Percentiles rank a stretch among this genome's conserved stretches.
Conservation (phyloP, 768 basidiomycete species). For the Roridomyces roridus region DNA sequence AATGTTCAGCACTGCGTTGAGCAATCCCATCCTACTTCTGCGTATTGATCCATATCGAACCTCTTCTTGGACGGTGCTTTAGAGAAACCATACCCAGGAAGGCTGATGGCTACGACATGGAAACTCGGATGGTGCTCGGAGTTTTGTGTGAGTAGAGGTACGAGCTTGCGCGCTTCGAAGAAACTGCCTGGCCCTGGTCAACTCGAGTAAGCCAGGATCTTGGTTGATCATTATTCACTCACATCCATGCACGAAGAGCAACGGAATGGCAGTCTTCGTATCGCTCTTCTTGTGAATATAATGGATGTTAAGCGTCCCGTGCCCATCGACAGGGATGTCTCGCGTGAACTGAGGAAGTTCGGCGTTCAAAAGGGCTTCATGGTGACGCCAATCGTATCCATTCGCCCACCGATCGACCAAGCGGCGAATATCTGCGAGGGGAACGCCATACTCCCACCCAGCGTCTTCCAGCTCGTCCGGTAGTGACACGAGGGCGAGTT, state of each 20-base stretch:
- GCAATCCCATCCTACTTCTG: constrained; percentile 47
- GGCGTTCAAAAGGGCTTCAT: constrained; percentile 44
- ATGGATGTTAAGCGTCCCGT: constrained; percentile 47
- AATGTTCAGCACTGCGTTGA: no score
- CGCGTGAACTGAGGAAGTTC: constrained; percentile 49
- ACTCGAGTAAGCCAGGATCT: neutral
- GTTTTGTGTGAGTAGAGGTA: constrained; percentile 54
- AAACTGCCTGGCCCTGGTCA: constrained; percentile 64
- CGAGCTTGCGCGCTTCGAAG: constrained; percentile 61
- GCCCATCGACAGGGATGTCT: constrained; percentile 45
- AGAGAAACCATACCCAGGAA: constrained; percentile 71
- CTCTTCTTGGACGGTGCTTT: constrained; percentile 57
- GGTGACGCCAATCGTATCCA: constrained; percentile 43
- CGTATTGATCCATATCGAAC: constrained; percentile 53
- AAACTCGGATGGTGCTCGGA: constrained; percentile 56
- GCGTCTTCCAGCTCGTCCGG: constrained; percentile 51
- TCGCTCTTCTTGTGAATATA: constrained; percentile 49
- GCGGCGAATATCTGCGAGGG: constrained; percentile 54
- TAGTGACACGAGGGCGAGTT: neutral
- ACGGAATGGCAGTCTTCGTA: constrained; percentile 28
- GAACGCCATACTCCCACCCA: constrained; percentile 57
- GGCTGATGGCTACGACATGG: constrained; percentile 64
- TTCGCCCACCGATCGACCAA: constrained; percentile 54
- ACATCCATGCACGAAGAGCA: constrained; percentile 54
- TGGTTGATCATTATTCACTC: neutral